Base-by-base conservation (phyloP, 2,329 filamentous ascomycete species). In the Furcasterigmium sp. region DNA sequence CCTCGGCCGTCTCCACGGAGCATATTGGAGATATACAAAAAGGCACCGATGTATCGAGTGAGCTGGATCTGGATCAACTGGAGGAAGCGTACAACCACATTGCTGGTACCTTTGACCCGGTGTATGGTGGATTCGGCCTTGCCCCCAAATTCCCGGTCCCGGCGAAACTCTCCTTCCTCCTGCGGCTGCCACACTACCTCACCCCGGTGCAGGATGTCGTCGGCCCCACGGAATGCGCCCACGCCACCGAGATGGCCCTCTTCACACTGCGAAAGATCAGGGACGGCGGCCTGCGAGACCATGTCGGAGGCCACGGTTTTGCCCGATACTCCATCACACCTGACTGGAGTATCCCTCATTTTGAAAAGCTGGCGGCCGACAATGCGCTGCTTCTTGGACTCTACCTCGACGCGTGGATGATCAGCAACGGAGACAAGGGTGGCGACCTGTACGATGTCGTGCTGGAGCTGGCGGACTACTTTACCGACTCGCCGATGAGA, bases 331-430 rank as follows among this genome's bases (percentile, higher is more conserved):
- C 89, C 13, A 85, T 95, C 8, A 97, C 91, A 0, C 72, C 82
- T 13, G 87, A 97, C 64, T 98, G 93, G 93, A 87, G 85, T 49
- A 70, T 97, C 37, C 93, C 93, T 10, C 91, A 95, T 61, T 98
- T 97, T 55, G 93, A 98, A 68, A 97, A 97, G 70, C 90, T 97
- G 77, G 78, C 96, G 9, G 90, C 89, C 43, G 93, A 97, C 58
- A 95, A 98, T 56, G 84, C 87, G 0, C 84, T 96, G 52, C 74
- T 97, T 1, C 69, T 98, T 3, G 78, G 84, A 19, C 74, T 93
- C 7, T 97, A 93, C 55, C 73, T 95, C 7, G 90, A 96, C 56
- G 91, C 87, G 0, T 97, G 91, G 73, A 73, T 88, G 13, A 66
- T 82, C 11, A 61, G 55, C 19, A 61, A 64, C 19, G 64, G 56